A percentile compares a stretch with the other conserved stretches of the same genome.
phyloP scores from a whole-genome alignment of 1,284 basidiomycete genomes.

The Pascua guehoae region DNA sequence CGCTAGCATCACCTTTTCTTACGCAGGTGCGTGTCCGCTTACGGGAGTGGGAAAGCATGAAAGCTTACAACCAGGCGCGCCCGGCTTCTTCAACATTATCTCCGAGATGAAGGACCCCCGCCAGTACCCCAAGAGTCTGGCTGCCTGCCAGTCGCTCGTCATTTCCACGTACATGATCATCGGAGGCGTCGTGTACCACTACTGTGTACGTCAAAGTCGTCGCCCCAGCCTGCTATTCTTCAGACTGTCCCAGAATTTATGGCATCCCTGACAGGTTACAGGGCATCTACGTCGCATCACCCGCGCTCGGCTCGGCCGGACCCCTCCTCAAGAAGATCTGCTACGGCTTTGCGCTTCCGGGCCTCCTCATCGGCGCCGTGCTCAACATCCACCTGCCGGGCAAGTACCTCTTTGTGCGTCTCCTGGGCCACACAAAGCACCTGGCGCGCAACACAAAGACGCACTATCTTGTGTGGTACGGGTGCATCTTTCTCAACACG shows the following conservation, averaged over 20 bases:
- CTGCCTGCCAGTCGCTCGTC: constrained; percentile 22
- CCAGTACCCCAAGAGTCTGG: constrained; percentile 26
- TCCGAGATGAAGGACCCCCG: constrained; percentile 41
- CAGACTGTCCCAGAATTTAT: no score
- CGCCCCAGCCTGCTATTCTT: constrained; percentile 27
- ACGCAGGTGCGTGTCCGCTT: constrained; percentile 17
- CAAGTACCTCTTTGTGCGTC: constrained; percentile 55
- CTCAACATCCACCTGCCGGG: constrained; percentile 12
- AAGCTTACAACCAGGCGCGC: constrained; percentile 17
- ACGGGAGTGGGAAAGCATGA: constrained; percentile 8
- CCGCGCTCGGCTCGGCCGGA: constrained; percentile 49
- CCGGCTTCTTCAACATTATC: constrained; percentile 33
- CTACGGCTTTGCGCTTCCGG: constrained; percentile 42
- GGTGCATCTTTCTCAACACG: constrained; percentile 42
- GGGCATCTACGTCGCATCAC: constrained; percentile 46
- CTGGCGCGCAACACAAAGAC: constrained; percentile 58
- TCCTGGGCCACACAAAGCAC: constrained; percentile 58
- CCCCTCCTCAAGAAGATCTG: constrained; percentile 38
- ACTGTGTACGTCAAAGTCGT: constrained; percentile 30
- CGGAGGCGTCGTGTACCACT: constrained; percentile 29
- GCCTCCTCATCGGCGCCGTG: constrained; percentile 15
- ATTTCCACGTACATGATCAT: constrained; percentile 18
- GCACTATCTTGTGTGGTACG: constrained; percentile 54
- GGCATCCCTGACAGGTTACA: constrained; percentile 9
- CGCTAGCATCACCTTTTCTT: constrained; percentile 18